Conservation (phyloP, 768 basidiomycete genomes). For the Boletellus sp. region DNA sequence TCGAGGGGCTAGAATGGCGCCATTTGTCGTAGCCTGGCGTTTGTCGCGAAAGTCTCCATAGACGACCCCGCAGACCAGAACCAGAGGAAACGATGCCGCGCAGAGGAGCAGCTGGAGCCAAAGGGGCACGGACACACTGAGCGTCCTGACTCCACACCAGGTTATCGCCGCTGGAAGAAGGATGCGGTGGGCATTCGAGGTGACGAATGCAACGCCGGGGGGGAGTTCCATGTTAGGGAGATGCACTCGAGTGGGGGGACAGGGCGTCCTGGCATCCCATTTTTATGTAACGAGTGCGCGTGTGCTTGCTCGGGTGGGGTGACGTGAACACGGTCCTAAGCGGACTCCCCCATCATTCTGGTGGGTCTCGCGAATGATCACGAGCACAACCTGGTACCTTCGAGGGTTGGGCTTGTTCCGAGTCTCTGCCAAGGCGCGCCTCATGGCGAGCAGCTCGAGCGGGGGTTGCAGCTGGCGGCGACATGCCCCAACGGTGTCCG, state of each 20-base stretch:
- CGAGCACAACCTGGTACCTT: too few species aligned
- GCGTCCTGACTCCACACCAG: slow-evolving; percentile 10
- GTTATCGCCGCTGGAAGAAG: slow-evolving; percentile 15
- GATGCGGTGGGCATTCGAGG: slow-evolving; percentile 24
- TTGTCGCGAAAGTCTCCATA: slow-evolving; percentile 12
- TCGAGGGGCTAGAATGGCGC: slow-evolving; percentile 33
- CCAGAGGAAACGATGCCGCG: slow-evolving; percentile 24
- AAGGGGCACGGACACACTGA: slow-evolving; percentile 2
- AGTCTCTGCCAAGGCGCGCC: background rate
- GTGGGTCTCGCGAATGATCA: too few species aligned
- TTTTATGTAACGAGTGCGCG: background rate
- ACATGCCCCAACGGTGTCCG: background rate
- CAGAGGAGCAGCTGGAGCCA: slow-evolving; percentile 18
- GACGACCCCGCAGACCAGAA: slow-evolving; percentile 12
- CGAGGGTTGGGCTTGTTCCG: too few species aligned
- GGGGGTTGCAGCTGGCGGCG: too few species aligned
- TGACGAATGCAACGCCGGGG: slow-evolving; percentile 31
- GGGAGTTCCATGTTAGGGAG: slow-evolving; percentile 28
- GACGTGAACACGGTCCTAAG: too few species aligned
- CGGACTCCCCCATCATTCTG: too few species aligned
- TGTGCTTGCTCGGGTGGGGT: too few species aligned
- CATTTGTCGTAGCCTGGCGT: slow-evolving; percentile 14
- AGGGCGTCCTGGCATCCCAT: background rate
- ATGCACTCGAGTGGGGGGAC: background rate
- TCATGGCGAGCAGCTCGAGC: too few species aligned